Conservation (phyloP, 139 green algal species). For the Tetraselmis chui region DNA sequence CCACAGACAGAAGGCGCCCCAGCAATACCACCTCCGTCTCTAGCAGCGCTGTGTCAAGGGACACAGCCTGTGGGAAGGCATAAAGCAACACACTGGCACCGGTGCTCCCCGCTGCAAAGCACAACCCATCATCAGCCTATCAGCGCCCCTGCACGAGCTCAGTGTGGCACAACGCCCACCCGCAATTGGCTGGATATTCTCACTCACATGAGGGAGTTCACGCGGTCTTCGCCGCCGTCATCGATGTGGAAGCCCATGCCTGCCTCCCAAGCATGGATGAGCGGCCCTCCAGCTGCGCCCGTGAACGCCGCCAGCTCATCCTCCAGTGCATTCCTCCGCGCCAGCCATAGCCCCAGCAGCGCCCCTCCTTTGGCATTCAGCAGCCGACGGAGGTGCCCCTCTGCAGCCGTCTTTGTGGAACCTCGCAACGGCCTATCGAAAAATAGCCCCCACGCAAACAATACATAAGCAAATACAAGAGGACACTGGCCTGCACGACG, state of each 20-base stretch:
- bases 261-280: constrained; percentile 51
- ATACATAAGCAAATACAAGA: no score
- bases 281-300: constrained; percentile 43
- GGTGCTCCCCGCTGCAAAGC: background rate
- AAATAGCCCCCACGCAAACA: background rate
- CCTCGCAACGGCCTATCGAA: background rate
- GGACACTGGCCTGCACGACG: no score
- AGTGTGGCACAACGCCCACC: no score
- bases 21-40: constrained; percentile 51
- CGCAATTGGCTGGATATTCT: no score
- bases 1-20: constrained; percentile 39
- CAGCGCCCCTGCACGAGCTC: no score
- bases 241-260: constrained; percentile 29
- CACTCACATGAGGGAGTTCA: background rate
- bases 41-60: constrained; percentile 32
- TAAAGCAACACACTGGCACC: background rate
- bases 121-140: no score
- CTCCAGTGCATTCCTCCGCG: constrained; percentile 50
- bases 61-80: background rate
- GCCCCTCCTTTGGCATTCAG: constrained; percentile 47
- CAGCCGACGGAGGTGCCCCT: constrained; percentile 27
- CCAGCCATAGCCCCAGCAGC: constrained; percentile 54
- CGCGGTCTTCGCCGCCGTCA: constrained; percentile 10
- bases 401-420: constrained; percentile 5
- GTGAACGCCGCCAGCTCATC: constrained; percentile 52